Evolutionary conservation across 2,329 filamentous ascomycete genomes (phyloP).

Genomic region (Colletotrichum gigasporum): DNA sequence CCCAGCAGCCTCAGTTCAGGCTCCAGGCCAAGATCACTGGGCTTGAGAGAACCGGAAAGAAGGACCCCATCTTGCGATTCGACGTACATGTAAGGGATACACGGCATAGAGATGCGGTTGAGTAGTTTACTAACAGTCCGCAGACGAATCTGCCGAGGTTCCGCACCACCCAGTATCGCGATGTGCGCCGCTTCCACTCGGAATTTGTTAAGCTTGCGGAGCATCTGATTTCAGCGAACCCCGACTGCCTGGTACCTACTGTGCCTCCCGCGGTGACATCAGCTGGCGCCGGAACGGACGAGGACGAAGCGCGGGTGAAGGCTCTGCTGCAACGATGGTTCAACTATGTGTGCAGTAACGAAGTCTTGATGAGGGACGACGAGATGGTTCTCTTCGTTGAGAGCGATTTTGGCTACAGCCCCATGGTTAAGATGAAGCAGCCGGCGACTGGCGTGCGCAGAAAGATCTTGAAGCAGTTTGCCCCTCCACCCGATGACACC

Average conservation of each 20-base stretch:
- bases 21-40: constrained; percentile 95
- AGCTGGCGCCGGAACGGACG: constrained; percentile 93
- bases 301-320: constrained; percentile 92
- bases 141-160: constrained; percentile 99
- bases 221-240: constrained; percentile 96
- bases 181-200: constrained; percentile 93
- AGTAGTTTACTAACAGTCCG: not conserved
- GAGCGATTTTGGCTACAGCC: constrained; percentile 97
- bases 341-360: constrained; percentile 91
- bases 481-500: constrained; percentile 95
- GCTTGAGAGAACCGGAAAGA: constrained; percentile 91
- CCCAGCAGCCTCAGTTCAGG: constrained; percentile 77
- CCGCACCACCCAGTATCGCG: constrained; percentile 96
- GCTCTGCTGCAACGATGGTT: constrained; percentile 92
- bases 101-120: not conserved
- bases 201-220: constrained; percentile 97
- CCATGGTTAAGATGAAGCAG: constrained; percentile 94
- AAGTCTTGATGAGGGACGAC: constrained; percentile 92
- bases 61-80: constrained; percentile 93
- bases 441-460: constrained; percentile 94
- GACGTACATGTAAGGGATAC: constrained; percentile 85
- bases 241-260: constrained; percentile 91
- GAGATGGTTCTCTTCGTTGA: constrained; percentile 99
- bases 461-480: constrained; percentile 98
- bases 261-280: constrained; percentile 95